Percentiles rank a stretch among this genome's conserved stretches.
Evolutionary conservation across 495 filamentous ascomycete genomes (phyloP).

Genomic region (Ramalina intermedia): DNA sequence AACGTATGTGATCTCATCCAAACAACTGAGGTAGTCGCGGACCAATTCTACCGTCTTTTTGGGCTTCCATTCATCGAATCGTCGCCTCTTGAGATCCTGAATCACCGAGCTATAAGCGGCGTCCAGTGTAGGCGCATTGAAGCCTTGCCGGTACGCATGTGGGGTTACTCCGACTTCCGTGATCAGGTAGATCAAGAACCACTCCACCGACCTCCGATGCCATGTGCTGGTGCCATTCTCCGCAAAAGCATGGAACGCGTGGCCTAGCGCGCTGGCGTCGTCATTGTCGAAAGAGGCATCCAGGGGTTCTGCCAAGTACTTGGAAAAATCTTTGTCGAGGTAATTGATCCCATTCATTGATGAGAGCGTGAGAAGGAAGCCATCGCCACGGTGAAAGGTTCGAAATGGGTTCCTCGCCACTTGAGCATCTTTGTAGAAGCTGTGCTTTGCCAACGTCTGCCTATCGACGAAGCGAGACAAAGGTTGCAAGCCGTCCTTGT

Average conservation of each 20-base stretch:
- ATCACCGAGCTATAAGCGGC: constrained; percentile 16
- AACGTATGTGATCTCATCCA: constrained; percentile 18
- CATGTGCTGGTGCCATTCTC: constrained; percentile 17
- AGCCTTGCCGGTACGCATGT: constrained; percentile 16
- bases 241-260: constrained; percentile 16
- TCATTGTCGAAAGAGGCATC: constrained; percentile 17
- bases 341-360: constrained; percentile 19
- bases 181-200: constrained; percentile 19
- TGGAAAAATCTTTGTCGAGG: constrained; percentile 16
- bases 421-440: constrained; percentile 16
- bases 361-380: constrained; percentile 19
- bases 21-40: constrained; percentile 16
- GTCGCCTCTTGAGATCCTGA: constrained; percentile 17
- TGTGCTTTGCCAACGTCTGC: constrained; percentile 15
- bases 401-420: constrained; percentile 18
- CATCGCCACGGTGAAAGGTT: constrained; percentile 19
- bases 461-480: constrained; percentile 8
- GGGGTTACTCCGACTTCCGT: constrained; percentile 18
- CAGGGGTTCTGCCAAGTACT: constrained; percentile 13
- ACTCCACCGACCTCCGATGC: constrained; percentile 19
- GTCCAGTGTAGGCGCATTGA: constrained; percentile 15
- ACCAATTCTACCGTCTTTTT: constrained; percentile 18
- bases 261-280: constrained; percentile 16
- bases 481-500: constrained; percentile 10
- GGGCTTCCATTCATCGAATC: constrained; percentile 18